These are phyloP conservation scores for Solanum rostratum DNA, from an alignment of 257 asterid species.

Conservation along the genomic window DNA sequence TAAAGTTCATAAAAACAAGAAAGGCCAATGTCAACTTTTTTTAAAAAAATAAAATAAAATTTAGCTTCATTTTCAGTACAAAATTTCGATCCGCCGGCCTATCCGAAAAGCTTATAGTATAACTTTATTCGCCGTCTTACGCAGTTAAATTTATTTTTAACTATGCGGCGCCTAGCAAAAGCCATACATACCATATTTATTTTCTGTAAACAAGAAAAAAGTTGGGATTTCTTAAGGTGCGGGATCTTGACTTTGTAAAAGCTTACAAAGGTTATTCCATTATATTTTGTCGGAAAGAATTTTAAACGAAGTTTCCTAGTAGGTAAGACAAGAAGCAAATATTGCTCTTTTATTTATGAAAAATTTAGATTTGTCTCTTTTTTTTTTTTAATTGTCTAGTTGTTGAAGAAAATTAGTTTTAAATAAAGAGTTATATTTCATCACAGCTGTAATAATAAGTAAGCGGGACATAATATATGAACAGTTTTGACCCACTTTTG, in stretches of 20 bases:
- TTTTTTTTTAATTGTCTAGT: neutral
- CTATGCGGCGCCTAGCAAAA: slow-evolving; percentile 4
- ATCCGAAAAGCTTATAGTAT: neutral
- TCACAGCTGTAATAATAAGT: neutral
- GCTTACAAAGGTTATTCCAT: neutral
- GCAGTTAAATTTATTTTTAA: neutral
- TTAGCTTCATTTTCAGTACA: too few relatives aligned
- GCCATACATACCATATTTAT: neutral
- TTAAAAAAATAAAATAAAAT: too few relatives aligned
- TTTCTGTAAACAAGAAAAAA: neutral
- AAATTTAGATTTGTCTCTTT: neutral
- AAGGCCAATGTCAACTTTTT: too few relatives aligned
- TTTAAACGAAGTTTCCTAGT: neutral
- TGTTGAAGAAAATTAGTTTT: neutral
- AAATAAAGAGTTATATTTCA: neutral
- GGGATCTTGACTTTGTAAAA: neutral
- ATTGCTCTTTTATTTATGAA: neutral
- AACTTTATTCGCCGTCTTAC: neutral
- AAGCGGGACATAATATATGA: neutral
- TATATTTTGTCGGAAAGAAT: neutral
- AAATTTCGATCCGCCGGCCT: neutral
- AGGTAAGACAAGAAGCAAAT: neutral
- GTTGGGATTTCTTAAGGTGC: neutral
- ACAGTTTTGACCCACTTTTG: neutral
- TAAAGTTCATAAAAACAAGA: neutral